Evolutionary conservation across 306 rosid species (phyloP).

Genomic region (Sesbania bispinosa): DNA sequence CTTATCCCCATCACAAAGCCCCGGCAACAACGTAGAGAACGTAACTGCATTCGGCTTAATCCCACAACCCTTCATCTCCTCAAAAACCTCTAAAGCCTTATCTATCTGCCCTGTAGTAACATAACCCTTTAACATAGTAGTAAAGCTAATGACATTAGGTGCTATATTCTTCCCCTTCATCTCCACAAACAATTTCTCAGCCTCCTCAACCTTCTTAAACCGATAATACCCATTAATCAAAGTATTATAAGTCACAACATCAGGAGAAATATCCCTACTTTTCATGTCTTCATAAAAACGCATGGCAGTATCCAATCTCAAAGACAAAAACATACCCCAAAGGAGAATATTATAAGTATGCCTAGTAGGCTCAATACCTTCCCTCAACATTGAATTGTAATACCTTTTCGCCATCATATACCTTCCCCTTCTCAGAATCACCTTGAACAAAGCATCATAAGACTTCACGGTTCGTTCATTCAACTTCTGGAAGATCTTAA

Average conservation of each 20-base stretch:
- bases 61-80: conserved; percentile 71
- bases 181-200: conserved; percentile 68
- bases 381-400: conserved; percentile 74
- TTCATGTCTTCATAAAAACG: conserved; percentile 85
- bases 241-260: conserved; percentile 78
- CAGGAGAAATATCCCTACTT: conserved; percentile 49
- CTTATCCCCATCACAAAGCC: conserved; percentile 72
- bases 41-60: conserved; percentile 78
- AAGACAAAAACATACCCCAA: conserved; percentile 86
- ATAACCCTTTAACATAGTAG: conserved; percentile 80
- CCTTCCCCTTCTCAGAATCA: conserved; percentile 65
- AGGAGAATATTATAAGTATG: conserved; percentile 73
- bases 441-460: conserved; percentile 76
- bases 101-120: conserved; percentile 57
- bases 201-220: conserved; percentile 76
- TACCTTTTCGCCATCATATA: conserved; percentile 92
- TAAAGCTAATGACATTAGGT: conserved; percentile 79
- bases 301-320: conserved; percentile 75
- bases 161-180: conserved; percentile 66
- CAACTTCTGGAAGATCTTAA: conserved; percentile 69
- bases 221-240: conserved; percentile 79
- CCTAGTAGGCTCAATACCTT: conserved; percentile 75
- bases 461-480: conserved; percentile 53
- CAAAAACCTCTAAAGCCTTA: conserved; percentile 51
- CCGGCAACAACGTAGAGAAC: conserved; percentile 67